A percentile compares a stretch with the other conserved stretches of the same genome.
phyloP scores from a whole-genome alignment of 805 yeast genomes.

The Candida coquimbonensis region DNA sequence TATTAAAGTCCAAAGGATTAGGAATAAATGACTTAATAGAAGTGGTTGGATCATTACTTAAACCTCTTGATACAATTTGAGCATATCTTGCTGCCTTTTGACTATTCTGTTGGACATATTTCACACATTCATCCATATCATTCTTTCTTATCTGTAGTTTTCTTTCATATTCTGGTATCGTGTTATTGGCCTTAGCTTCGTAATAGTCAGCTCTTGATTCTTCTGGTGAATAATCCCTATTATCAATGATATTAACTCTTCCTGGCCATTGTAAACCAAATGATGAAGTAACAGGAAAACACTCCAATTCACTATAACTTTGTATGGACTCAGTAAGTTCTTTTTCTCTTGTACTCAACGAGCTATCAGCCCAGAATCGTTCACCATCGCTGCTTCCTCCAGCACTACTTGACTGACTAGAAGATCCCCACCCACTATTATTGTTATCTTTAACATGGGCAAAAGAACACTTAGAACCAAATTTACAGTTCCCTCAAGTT shows the following conservation, averaged over 20 bases:
- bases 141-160: slow-evolving; percentile 34
- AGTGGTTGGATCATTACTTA: slow-evolving; percentile 22
- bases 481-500: slow-evolving; percentile 27
- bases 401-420: not conserved
- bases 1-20: slow-evolving; percentile 27
- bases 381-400: slow-evolving; percentile 7
- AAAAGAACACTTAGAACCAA: slow-evolving; percentile 37
- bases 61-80: slow-evolving; percentile 36
- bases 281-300: slow-evolving; percentile 31
- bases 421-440: slow-evolving; percentile 2
- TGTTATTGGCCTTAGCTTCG: slow-evolving; percentile 33
- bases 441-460: slow-evolving; percentile 31
- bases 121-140: slow-evolving; percentile 40
- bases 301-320: slow-evolving; percentile 17
- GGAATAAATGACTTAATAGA: slow-evolving; percentile 28
- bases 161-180: slow-evolving; percentile 32
- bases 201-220: slow-evolving; percentile 42
- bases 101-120: slow-evolving; percentile 32
- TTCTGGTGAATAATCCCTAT: slow-evolving; percentile 48
- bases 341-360: slow-evolving; percentile 19
- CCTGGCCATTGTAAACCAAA: slow-evolving; percentile 45
- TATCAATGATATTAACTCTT: slow-evolving; percentile 39
- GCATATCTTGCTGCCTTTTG: slow-evolving; percentile 49
- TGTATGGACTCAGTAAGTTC: slow-evolving; percentile 24
- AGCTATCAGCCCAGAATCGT: slow-evolving; percentile 20